phyloP scores from a whole-genome alignment of 768 basidiomycete species.

The Russula earlei region DNA sequence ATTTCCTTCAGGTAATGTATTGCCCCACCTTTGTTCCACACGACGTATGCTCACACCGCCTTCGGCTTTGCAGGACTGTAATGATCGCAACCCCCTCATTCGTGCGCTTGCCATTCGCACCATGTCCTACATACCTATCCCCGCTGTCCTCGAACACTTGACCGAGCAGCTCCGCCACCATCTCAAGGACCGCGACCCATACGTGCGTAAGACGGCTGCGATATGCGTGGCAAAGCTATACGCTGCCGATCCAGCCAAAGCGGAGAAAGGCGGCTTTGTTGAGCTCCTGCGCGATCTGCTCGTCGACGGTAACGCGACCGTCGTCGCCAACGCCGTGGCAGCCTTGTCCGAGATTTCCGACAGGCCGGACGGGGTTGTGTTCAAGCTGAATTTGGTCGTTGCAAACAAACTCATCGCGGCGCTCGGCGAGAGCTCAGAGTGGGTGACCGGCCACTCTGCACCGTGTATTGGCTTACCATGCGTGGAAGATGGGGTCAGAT shows the following conservation, averaged over 20 bases:
- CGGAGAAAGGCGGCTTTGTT: slow-evolving; percentile 87
- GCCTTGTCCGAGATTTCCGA: slow-evolving; percentile 96
- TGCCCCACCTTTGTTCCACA: not conserved
- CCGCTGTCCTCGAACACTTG: slow-evolving; percentile 75
- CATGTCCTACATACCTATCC: slow-evolving; percentile 97
- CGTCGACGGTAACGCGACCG: slow-evolving; percentile 90
- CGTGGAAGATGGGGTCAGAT: slow-evolving; percentile 90
- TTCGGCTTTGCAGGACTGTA: slow-evolving; percentile 77
- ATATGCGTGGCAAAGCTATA: slow-evolving; percentile 97
- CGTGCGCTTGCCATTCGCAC: slow-evolving; percentile 96
- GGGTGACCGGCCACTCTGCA: slow-evolving; percentile 28
- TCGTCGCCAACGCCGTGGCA: slow-evolving; percentile 95
- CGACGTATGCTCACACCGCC: slow-evolving; percentile 11
- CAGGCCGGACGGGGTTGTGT: slow-evolving; percentile 86
- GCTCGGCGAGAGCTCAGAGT: slow-evolving; percentile 96
- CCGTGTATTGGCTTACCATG: not conserved
- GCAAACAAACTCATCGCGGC: slow-evolving; percentile 88
- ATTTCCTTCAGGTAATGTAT: slow-evolving; percentile 17
- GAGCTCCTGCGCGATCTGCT: slow-evolving; percentile 85
- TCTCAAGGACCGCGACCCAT: slow-evolving; percentile 90
- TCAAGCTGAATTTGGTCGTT: slow-evolving; percentile 78
- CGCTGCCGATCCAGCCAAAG: slow-evolving; percentile 73
- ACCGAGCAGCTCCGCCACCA: slow-evolving; percentile 87
- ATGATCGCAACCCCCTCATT: slow-evolving; percentile 92
- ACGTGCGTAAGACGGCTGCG: slow-evolving; percentile 97